phyloP scores from a whole-genome alignment of 1,284 basidiomycete genomes.

The Mycena sp. region DNA sequence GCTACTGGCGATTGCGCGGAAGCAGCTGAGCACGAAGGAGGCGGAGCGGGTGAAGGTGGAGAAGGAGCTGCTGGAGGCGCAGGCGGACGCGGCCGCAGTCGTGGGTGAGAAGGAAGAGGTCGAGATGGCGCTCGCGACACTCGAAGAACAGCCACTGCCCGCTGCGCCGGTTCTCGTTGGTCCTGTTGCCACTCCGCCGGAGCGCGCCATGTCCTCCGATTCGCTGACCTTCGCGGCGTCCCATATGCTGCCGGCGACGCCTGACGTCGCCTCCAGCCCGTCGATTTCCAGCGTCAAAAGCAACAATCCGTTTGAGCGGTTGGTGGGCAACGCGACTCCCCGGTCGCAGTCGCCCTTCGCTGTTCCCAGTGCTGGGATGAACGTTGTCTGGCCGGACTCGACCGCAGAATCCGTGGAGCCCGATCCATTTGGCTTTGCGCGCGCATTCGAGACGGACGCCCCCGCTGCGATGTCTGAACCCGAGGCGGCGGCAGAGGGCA shows the following conservation, averaged over 20 bases:
- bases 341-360: slow-evolving; percentile 65
- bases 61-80: slow-evolving; percentile 76
- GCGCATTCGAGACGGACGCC: slow-evolving; percentile 45
- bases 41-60: slow-evolving; percentile 76
- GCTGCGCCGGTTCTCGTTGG: slow-evolving; percentile 22
- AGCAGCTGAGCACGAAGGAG: slow-evolving; percentile 91
- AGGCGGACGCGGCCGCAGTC: slow-evolving; percentile 60
- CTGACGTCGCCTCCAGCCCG: slow-evolving; percentile 33
- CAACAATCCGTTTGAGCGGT: slow-evolving; percentile 93
- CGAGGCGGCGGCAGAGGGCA: slow-evolving; percentile 23
- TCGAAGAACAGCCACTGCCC: slow-evolving; percentile 28
- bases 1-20: slow-evolving; percentile 92
- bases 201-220: slow-evolving; percentile 51
- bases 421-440: slow-evolving; percentile 71
- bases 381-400: slow-evolving; percentile 28
- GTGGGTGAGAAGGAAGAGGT: slow-evolving; percentile 67
- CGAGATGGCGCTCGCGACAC: slow-evolving; percentile 60
- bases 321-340: slow-evolving; percentile 60
- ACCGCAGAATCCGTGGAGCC: slow-evolving; percentile 32
- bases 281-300: slow-evolving; percentile 64
- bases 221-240: slow-evolving; percentile 70
- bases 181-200: slow-evolving; percentile 30
- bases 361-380: slow-evolving; percentile 52
- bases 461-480: slow-evolving; percentile 20
- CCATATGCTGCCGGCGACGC: slow-evolving; percentile 72